Evolutionary conservation across 441 rosid genomes (phyloP).

Genomic region (Gossypium gossypioides): DNA sequence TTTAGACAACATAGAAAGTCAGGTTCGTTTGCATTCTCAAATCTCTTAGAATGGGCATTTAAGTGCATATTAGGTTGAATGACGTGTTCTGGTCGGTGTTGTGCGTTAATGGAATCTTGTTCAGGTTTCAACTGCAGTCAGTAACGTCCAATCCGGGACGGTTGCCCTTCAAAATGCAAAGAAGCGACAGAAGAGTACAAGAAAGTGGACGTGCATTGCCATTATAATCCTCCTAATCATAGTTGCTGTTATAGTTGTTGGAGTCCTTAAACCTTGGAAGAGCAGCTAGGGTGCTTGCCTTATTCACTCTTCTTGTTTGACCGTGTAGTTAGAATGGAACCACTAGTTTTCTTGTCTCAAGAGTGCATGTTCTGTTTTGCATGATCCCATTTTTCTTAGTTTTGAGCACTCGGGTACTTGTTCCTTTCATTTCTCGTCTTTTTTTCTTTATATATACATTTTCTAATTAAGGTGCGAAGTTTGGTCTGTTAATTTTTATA

Average conservation of each 20-base stretch:
- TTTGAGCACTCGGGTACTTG: background rate
- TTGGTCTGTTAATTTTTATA: slow-evolving; percentile 5
- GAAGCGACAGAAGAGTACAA: slow-evolving; percentile 27
- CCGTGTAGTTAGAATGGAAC: background rate
- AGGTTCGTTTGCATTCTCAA: slow-evolving; percentile 23
- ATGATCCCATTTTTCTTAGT: background rate
- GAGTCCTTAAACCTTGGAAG: slow-evolving; percentile 35
- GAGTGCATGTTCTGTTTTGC: background rate
- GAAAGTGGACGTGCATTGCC: slow-evolving; percentile 40
- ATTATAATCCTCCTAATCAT: slow-evolving; percentile 31
- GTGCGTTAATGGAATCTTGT: slow-evolving; percentile 12
- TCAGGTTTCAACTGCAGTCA: slow-evolving; percentile 33
- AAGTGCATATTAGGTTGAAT: background rate
- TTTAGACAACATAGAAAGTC: slow-evolving; percentile 43
- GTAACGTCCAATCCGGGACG: slow-evolving; percentile 33
- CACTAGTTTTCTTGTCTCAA: background rate
- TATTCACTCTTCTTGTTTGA: slow-evolving; percentile 6
- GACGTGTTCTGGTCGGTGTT: slow-evolving; percentile 3
- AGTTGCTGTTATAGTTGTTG: slow-evolving; percentile 28
- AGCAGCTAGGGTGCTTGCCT: slow-evolving; percentile 25
- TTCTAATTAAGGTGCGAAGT: background rate
- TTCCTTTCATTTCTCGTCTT: background rate
- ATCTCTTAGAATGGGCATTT: background rate
- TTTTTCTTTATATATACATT: background rate
- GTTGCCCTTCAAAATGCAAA: slow-evolving; percentile 29